Percentiles rank a stretch among this genome's conserved stretches.
These are phyloP conservation scores for Cystobasidiopsis lactophilus DNA, from an alignment of 768 basidiomycete species.

Conservation along the genomic window DNA sequence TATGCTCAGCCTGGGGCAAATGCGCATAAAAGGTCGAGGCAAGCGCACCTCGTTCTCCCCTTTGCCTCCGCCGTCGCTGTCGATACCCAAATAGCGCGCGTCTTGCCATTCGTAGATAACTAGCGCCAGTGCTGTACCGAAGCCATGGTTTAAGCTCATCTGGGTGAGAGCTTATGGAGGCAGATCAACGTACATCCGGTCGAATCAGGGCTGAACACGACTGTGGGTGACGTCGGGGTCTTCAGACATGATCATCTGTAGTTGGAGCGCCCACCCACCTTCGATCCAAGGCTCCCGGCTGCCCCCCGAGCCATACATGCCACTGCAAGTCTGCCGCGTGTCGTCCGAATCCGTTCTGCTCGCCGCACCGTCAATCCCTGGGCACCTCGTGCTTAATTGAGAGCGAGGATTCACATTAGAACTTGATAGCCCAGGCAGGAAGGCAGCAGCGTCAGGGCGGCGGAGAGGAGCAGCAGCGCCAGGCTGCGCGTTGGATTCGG, in stretches of 20 bases:
- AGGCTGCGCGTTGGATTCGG: no score
- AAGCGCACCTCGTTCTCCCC: conserved; percentile 19
- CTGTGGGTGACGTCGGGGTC: background rate
- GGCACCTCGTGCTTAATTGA: no score
- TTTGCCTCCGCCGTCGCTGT: conserved; percentile 16
- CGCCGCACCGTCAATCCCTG: no score
- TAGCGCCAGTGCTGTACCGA: conserved; percentile 79
- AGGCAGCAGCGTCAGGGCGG: no score
- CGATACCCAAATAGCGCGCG: conserved; percentile 49
- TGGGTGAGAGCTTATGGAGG: background rate
- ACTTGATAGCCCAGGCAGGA: no score
- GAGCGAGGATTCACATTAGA: no score
- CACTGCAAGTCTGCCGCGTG: conserved; percentile 4
- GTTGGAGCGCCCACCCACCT: background rate
- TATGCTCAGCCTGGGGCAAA: conserved; percentile 13
- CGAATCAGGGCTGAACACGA: background rate
- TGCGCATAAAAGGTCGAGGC: conserved; percentile 3
- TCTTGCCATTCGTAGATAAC: conserved; percentile 94
- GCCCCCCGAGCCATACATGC: conserved; percentile 9
- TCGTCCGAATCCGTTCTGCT: no score
- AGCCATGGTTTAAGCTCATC: conserved; percentile 48
- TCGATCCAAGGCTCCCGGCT: conserved; percentile 9
- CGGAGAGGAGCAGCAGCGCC: no score
- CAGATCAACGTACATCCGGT: background rate
- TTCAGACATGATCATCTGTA: background rate